These are phyloP conservation scores for Begonia masoniana DNA, from an alignment of 306 rosid genomes.

Conservation along the genomic window DNA sequence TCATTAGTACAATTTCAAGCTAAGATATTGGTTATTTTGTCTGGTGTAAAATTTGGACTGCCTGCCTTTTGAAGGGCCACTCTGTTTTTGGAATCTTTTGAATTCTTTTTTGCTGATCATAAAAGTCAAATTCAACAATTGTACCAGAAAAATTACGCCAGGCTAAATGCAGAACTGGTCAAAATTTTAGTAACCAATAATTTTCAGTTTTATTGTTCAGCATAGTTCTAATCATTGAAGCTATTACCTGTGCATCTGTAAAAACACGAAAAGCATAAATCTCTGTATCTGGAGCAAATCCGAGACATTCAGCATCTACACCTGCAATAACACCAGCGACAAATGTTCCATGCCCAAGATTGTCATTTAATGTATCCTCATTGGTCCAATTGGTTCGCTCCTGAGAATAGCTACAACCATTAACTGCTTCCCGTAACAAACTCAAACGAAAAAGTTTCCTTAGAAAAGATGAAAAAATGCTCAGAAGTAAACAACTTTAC, in stretches of 20 bases:
- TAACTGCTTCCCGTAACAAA: constrained; percentile 6
- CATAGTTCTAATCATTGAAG: not conserved
- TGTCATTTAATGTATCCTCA: constrained; percentile 85
- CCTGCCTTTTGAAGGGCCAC: no score
- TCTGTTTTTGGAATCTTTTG: no score
- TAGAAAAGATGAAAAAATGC: no score
- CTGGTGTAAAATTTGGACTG: no score
- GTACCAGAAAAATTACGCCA: no score
- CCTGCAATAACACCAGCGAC: constrained; percentile 98
- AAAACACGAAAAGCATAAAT: constrained; percentile 96
- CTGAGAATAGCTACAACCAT: constrained; percentile 26
- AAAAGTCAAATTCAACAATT: no score
- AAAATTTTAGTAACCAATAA: not conserved
- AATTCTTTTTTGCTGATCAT: no score
- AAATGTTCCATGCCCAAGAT: constrained; percentile 97
- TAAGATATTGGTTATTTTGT: no score
- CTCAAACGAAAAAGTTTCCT: not conserved
- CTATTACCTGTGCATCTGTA: constrained; percentile 97
- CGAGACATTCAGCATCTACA: constrained; percentile 74
- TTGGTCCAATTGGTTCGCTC: constrained; percentile 99
- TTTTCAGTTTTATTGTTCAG: constrained; percentile 3
- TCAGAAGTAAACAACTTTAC: no score
- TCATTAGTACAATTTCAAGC: no score
- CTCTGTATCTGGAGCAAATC: constrained; percentile 97
- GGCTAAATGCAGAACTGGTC: no score